Evolutionary conservation across 2,329 filamentous ascomycete genomes (phyloP).

Genomic region (Penicillium sclerotiorum): DNA sequence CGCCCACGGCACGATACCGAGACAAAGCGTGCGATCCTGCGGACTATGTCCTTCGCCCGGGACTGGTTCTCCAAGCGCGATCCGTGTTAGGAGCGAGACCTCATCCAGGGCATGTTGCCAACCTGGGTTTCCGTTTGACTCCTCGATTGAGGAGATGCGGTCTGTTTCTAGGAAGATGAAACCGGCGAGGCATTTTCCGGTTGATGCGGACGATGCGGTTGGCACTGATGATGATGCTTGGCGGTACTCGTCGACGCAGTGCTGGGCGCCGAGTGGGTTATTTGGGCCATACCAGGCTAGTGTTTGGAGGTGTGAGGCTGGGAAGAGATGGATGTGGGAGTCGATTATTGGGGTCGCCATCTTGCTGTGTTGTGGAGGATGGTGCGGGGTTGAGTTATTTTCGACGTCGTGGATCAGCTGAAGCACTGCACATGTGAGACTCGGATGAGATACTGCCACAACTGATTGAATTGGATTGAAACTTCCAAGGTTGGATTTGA

Average conservation of each 20-base stretch:
- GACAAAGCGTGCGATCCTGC: slow-evolving; percentile 58
- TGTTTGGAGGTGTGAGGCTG: slow-evolving; percentile 64
- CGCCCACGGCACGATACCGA: slow-evolving; percentile 82
- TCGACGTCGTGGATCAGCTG: neutral
- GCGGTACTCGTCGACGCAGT: slow-evolving; percentile 67
- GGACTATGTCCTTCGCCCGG: slow-evolving; percentile 61
- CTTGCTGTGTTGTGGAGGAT: neutral
- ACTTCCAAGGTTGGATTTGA: no score
- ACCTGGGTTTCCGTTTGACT: slow-evolving; percentile 46
- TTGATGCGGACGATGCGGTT: slow-evolving; percentile 26
- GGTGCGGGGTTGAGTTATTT: slow-evolving; percentile 2
- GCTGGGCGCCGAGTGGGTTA: slow-evolving; percentile 63
- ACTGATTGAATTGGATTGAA: no score
- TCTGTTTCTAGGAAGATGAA: slow-evolving; percentile 86
- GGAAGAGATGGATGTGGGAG: slow-evolving; percentile 89
- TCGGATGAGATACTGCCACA: no score
- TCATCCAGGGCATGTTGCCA: slow-evolving; percentile 73
- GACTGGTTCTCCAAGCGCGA: slow-evolving; percentile 63
- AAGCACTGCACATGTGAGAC: no score
- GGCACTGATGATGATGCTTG: slow-evolving; percentile 44
- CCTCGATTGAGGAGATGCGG: slow-evolving; percentile 62
- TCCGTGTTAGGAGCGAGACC: slow-evolving; percentile 67
- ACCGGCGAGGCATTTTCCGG: slow-evolving; percentile 57
- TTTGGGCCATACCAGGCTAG: slow-evolving; percentile 70
- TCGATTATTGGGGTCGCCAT: slow-evolving; percentile 67